Evolutionary conservation across 2,329 filamentous ascomycete genomes (phyloP), one percentile per base, ranked within the genome.

Genomic region (Aquanectria penicillioides): DNA sequence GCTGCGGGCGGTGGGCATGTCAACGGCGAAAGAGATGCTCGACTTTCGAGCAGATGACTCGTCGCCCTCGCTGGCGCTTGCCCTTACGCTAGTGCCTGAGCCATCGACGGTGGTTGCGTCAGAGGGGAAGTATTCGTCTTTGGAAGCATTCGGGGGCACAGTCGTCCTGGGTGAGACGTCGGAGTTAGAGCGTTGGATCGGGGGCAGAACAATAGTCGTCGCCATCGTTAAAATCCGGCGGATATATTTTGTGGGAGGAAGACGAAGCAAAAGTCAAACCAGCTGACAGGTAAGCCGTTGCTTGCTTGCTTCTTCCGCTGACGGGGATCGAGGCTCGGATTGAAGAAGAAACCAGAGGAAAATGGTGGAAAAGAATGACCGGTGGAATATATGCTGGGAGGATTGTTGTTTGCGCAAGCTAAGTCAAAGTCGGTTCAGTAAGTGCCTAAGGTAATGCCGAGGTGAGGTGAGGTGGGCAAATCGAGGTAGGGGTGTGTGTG

Each of bases 101-200:
- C 65, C 65, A 60, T 71, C 65, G 44, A 58, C 59, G 5, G 65
- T 64, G 28, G 64, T 68, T 29, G 48, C 55, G 23, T 69, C 67
- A 20, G 56, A 58, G 26, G 67, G 62, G 38, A 75, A 73, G 40
- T 73, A 72, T 18, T 64, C 74, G 26, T 66, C 46, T 12, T 61
- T 62, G 46, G 67, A 57, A 11, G 52, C 44, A 59, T 57, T 57
- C 3, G 63, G 62, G 15, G 70, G 67, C 13, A 53, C 34, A 7
- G 68, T 57, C 6, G 79, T 75, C 51, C 71, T 73, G 23, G 80
- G 80, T 56, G 80, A 83, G 54, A 82, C 66, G 40, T 81, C 78
- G 15, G 76, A 78, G 61, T 77, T 78, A 47, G 78, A 72, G 58
- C 74, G 78, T 49, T 71, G 68, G 28, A 70, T 50, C 28, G 63